Base-by-base conservation (phyloP, 257 asterid species). In the Lavandula angustifolia region DNA sequence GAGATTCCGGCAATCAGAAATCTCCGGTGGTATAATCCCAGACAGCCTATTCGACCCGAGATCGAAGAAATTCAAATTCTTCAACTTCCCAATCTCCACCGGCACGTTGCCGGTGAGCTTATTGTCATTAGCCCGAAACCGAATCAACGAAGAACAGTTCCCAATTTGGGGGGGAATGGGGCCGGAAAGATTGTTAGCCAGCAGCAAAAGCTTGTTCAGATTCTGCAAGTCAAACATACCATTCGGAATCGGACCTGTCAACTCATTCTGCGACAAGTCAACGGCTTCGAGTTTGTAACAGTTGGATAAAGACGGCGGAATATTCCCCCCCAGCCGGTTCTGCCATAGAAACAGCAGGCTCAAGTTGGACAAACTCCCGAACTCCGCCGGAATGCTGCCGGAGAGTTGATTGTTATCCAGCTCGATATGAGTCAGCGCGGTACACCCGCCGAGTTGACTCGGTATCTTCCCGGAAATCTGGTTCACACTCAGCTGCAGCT, bases 321-420 rank as follows among this genome's bases (percentile, higher is more conserved):
- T 88, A 31, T 76, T 77, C 3, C 96, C 96, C 68, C 74, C 81
- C 52, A 88, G 65, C 5, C 77, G 85, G 67, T 88, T 88, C 56
- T 82, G 85, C 96, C 96, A 88, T 37, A 88, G 54, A 68, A 84
- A 88, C 32, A 88, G 16, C 44, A 88, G 53, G 0, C 84, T 86
- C 3, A 88, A 66, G 51, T 88, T 84, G 10, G 41, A 32, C 58
- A 88, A 49, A 48, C 76, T 81, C 6, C 92, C 96, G 7, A 86
- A 67, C 52, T 84, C 90, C 3, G 69, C 52, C 31, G 96, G 95
- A 49, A 88, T 86, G 41, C 75, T 77, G 58, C 96, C 96, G 14
- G 85, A 74, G 61, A 88, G 44, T 52, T 86, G 88, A 57, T 88
- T 88, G 88, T 88, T 84, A 29, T 86, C 95, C 13, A 88, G 85